Conservation (phyloP, 192 early-diverging fungal genomes). For the Coemansia sp. region DNA sequence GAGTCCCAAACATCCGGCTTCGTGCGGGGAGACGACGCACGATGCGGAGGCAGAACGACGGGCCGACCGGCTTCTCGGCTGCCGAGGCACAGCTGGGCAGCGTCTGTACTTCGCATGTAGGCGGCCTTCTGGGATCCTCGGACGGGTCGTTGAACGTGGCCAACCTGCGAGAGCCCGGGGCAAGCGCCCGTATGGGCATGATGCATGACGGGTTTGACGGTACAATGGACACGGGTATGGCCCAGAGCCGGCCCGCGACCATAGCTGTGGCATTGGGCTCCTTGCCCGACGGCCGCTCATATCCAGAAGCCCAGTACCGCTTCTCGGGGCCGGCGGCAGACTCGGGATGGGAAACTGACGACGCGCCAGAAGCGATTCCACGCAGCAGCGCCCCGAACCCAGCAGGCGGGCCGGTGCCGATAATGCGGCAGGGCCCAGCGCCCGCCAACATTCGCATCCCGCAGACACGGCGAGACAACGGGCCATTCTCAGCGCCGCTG, state of each 20-base stretch:
- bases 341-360: slow-evolving; percentile 49
- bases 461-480: not conserved
- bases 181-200: not conserved
- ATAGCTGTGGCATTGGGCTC: slow-evolving; percentile 24
- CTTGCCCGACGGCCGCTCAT: not conserved
- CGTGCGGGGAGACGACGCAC: slow-evolving; percentile 18
- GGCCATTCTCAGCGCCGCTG: slow-evolving; percentile 34
- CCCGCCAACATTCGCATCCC: slow-evolving; percentile 31
- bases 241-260: slow-evolving; percentile 16
- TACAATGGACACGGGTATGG: not conserved
- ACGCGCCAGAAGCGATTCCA: no score
- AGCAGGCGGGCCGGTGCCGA: no score
- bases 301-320: not conserved
- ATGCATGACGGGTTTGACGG: slow-evolving; percentile 40
- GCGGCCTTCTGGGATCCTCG: slow-evolving; percentile 25
- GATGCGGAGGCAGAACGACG: slow-evolving; percentile 5
- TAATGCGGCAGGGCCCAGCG: no score
- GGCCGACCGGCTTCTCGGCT: not conserved
- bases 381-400: not conserved
- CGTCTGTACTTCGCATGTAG: slow-evolving; percentile 4
- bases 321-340: slow-evolving; percentile 5
- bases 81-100: slow-evolving; percentile 9
- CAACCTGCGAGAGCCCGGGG: not conserved
- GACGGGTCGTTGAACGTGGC: slow-evolving; percentile 25
- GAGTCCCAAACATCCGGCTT: slow-evolving; percentile 38